Evolutionary conservation across 345 rosid species (phyloP).

Genomic region (Rhizophora apiculata): DNA sequence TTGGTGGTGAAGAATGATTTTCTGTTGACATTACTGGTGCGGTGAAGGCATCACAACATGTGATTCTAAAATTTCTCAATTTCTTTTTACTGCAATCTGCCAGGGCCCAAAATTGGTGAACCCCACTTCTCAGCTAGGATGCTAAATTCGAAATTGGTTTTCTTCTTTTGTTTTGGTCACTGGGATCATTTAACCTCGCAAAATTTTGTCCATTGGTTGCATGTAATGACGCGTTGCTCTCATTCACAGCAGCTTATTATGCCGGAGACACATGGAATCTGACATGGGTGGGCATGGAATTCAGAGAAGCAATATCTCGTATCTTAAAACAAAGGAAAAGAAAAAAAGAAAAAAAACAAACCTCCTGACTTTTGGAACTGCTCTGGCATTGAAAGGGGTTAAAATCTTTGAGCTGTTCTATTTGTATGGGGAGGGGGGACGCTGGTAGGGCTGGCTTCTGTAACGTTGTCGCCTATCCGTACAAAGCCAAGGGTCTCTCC

Average conservation of each 20-base stretch:
- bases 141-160: slow-evolving; percentile 32
- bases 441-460: slow-evolving; percentile 19
- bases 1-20: slow-evolving; percentile 25
- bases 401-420: background rate
- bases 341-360: background rate
- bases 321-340: slow-evolving; percentile 15
- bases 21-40: slow-evolving; percentile 24
- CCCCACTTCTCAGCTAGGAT: slow-evolving; percentile 46
- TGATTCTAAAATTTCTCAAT: slow-evolving; percentile 45
- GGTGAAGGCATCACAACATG: slow-evolving; percentile 35
- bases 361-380: slow-evolving; percentile 29
- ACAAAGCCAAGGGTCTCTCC: slow-evolving; percentile 35
- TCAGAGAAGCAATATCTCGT: slow-evolving; percentile 39
- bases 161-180: slow-evolving; percentile 6
- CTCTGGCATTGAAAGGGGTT: slow-evolving; percentile 9
- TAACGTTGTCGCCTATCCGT: slow-evolving; percentile 13
- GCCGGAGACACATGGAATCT: slow-evolving; percentile 64
- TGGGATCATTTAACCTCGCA: slow-evolving; percentile 9
- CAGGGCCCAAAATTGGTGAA: slow-evolving; percentile 21
- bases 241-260: slow-evolving; percentile 38
- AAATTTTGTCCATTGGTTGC: slow-evolving; percentile 32
- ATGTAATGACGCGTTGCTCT: slow-evolving; percentile 45
- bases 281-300: slow-evolving; percentile 43
- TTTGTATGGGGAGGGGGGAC: slow-evolving; percentile 21
- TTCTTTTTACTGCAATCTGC: slow-evolving; percentile 30